Base-by-base conservation (phyloP, 2,329 filamentous ascomycete species). In the Didymellaceae sp. region DNA sequence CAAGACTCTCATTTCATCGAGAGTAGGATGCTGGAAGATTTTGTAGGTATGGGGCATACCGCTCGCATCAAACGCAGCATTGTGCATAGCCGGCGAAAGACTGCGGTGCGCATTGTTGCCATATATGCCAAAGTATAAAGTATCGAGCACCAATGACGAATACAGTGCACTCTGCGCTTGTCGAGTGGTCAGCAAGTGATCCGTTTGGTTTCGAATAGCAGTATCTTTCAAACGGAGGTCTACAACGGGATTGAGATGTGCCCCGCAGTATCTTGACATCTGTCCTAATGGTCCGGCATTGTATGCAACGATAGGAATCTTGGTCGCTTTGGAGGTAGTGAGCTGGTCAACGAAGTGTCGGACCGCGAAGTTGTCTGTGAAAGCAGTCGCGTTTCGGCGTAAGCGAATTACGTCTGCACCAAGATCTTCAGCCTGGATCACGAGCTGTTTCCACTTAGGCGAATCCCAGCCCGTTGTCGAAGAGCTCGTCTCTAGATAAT, bases 41-140 rank as follows among this genome's bases (percentile, higher is more conserved):
- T 24, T 31, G 17, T 42, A 42, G 5, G 3, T 11, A n/a, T 42
- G 39, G 7, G 39, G 39, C 39, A 42, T 42, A 7, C 39, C 39
- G 14, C 30, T 22, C 17, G 14, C n/a, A 7, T 42, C 18, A 9
- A 42, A 42, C 16, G 39, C 39, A 32, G 39, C 39, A 17, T 42
- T 42, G 18, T 42, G 39, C 39, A 42, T 42, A 6, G 39, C 39
- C 11, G 39, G 39, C 39, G 39, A 42, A 8, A 42, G 26, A 28
- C 39, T 42, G 13, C 22, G 39, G 28, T 25, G 11, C 11, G 32
- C 39, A 11, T 28, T 42, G 6, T 42, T 33, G n/a, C 39, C 39
- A 17, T 42, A 42, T 7, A 42, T 42, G 17, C 39, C 39, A 9
- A 42, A 42, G n/a, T 32, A 30, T 26, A 42, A 22, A 33, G 26